phyloP scores from a whole-genome alignment of 257 asterid species.

The Cruciata laevipes region DNA sequence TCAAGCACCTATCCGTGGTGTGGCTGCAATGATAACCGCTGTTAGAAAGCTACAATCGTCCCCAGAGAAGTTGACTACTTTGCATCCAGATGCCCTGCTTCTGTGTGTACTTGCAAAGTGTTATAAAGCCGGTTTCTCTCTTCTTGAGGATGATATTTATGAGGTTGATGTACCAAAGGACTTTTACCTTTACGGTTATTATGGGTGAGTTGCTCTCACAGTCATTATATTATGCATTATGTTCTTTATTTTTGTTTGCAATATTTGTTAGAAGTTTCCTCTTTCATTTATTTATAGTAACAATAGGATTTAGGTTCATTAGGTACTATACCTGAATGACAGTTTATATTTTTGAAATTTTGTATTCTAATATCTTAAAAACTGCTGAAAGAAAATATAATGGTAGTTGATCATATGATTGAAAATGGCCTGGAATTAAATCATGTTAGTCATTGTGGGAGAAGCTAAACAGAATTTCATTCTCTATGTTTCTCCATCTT shows the following conservation, averaged over 20 bases:
- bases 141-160: slow-evolving; percentile 61
- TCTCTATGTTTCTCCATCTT: not conserved
- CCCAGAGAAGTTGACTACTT: slow-evolving; percentile 69
- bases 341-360: not conserved
- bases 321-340: not conserved
- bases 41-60: slow-evolving; percentile 64
- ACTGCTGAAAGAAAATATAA: not conserved
- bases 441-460: not conserved
- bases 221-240: not conserved
- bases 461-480: slow-evolving; percentile 1
- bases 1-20: slow-evolving; percentile 80
- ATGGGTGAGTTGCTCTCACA: slow-evolving; percentile 51
- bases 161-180: slow-evolving; percentile 92
- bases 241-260: not conserved
- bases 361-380: not conserved
- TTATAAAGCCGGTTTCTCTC: slow-evolving; percentile 65
- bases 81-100: slow-evolving; percentile 84
- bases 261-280: not conserved
- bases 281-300: not conserved
- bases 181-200: slow-evolving; percentile 77
- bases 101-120: slow-evolving; percentile 77
- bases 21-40: slow-evolving; percentile 71
- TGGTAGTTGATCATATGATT: not conserved
- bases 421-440: not conserved
- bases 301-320: not conserved